Base-by-base conservation (phyloP, 1,139 yeast genomes). In the Nematodospora anomalae region DNA sequence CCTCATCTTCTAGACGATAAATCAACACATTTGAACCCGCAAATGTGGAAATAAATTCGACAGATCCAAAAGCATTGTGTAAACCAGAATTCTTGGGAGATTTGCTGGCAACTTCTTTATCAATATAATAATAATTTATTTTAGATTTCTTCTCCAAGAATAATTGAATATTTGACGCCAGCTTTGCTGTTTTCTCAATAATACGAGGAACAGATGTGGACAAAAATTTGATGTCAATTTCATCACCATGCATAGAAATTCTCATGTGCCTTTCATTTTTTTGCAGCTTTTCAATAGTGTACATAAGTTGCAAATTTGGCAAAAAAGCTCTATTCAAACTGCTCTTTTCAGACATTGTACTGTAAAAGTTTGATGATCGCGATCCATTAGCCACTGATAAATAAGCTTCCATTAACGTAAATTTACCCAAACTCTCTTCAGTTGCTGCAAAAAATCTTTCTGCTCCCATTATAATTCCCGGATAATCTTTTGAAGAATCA, bases 381-480 rank as follows among this genome's bases (percentile, higher is more conserved):
- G 64, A 50, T 0, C 90, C 89, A 51, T 77, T 78, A 0, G 92
- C 88, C 4, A 77, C 75, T 0, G 90, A 75, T 9, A 81, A 51
- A 49, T 76, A 85, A 6, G 84, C 83, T 39, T 79, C 83, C 44
- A 79, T 65, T 41, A 83, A 62, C 0, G 87, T 75, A 24, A 83
- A 64, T 48, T 82, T 82, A 3, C 92, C 94, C 33, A 75, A 57
- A n/a, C 66, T 67, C 25, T 74, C 74, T 37, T 80, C 83, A 18
- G 79, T 72, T 0, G 79, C 76, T 1, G 84, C 80, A 49, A 79
- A 82, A 30, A 83, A 73, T 26, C 81, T 62, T 43, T 84, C 86
- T 36, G 86, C 87, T 0, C 96, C 96, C 31, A 79, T 46, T 29
- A 84, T 79, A n/a, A 86, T 53, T 13, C 96, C 96, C 0, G 82